These are phyloP conservation scores for Apostasia shenzhenica DNA, from an alignment of 106 monocot genomes.

Conservation along the genomic window DNA sequence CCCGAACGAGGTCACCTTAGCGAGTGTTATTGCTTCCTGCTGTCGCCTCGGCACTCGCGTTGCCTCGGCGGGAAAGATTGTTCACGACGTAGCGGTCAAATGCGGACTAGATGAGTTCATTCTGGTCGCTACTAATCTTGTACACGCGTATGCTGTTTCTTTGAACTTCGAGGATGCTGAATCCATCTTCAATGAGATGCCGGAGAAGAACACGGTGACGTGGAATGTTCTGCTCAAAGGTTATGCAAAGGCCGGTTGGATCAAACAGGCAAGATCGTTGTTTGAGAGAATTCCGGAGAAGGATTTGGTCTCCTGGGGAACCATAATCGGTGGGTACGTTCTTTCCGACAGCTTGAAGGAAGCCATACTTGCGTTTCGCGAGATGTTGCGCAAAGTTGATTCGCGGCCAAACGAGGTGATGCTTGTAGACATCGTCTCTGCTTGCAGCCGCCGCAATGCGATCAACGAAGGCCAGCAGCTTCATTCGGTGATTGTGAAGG, in stretches of 20 bases:
- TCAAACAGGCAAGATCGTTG: constrained; percentile 22
- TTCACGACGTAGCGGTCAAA: constrained; percentile 35
- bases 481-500: constrained; percentile 39
- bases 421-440: constrained; percentile 51
- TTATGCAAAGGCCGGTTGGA: constrained; percentile 49
- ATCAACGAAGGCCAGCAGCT: constrained; percentile 51
- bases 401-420: constrained; percentile 54
- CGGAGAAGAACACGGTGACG: constrained; percentile 43
- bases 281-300: constrained; percentile 44
- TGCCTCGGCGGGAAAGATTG: constrained; percentile 10
- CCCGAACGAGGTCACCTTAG: constrained; percentile 57
- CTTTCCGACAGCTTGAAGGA: constrained; percentile 22
- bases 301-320: constrained; percentile 76
- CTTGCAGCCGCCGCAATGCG: constrained; percentile 29
- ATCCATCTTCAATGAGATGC: constrained; percentile 33
- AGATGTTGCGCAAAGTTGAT: constrained; percentile 24
- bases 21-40: constrained; percentile 37
- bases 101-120: constrained; percentile 27
- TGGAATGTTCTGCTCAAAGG: constrained; percentile 82
- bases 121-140: constrained; percentile 70
- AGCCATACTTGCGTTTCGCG: constrained; percentile 30
- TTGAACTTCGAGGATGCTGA: constrained; percentile 21
- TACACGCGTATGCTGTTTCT: constrained; percentile 34
- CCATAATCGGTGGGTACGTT: constrained; percentile 55
- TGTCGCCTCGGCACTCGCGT: background rate